A percentile compares a stretch with the other conserved stretches of the same genome.
phyloP scores from a whole-genome alignment of 176 grass and related monocot genomes.

The Secale cereale region DNA sequence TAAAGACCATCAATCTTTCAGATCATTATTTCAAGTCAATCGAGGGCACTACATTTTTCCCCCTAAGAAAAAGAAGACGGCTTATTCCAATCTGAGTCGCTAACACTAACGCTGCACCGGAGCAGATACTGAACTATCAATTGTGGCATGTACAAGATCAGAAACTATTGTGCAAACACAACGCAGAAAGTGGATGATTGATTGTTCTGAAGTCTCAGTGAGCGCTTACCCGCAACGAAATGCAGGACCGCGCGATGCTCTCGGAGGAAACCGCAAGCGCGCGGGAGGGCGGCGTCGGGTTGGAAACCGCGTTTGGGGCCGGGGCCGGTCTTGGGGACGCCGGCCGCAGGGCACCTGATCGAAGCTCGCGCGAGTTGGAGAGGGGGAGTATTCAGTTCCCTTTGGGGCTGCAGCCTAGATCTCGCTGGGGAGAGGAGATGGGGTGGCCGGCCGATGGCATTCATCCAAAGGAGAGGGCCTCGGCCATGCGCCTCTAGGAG shows the following conservation, averaged over 20 bases:
- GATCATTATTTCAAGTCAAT: neutral
- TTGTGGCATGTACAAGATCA: neutral
- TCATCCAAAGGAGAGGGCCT: neutral
- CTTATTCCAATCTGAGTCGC: neutral
- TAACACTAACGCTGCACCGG: neutral
- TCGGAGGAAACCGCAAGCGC: neutral
- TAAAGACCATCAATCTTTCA: neutral
- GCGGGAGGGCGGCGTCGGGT: too few species aligned
- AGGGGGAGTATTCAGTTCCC: neutral
- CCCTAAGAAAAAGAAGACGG: neutral
- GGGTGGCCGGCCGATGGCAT: neutral
- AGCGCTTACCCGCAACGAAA: neutral
- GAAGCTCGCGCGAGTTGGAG: neutral
- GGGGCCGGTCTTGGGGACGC: neutral
- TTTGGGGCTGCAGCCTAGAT: neutral
- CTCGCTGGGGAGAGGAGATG: neutral
- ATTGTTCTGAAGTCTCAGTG: neutral
- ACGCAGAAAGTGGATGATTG: neutral
- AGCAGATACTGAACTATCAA: neutral
- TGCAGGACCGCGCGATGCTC: neutral
- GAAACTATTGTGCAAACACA: neutral
- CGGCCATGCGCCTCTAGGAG: neutral
- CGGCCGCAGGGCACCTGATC: neutral
- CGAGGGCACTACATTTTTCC: neutral
- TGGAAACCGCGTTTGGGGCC: neutral